A percentile compares a stretch with the other conserved stretches of the same genome.
Evolutionary conservation across 139 green algal genomes (phyloP).

Genomic region (Ettlia oleoabundans): DNA sequence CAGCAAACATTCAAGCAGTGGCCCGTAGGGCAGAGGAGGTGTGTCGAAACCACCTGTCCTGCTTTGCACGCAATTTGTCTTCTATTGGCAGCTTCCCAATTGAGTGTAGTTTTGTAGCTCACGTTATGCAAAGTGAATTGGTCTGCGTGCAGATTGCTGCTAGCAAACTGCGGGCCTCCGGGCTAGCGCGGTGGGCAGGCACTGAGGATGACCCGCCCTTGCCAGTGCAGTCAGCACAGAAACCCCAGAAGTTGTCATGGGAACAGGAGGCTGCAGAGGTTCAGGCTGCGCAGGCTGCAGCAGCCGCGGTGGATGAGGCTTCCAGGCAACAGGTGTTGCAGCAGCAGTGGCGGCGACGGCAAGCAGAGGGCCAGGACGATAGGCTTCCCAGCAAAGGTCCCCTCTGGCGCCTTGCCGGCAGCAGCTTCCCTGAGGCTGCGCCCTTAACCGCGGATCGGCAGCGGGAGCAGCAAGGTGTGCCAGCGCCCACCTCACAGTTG

Average conservation of each 20-base stretch:
- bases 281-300: background rate
- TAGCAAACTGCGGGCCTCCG: constrained; percentile 16
- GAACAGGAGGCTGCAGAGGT: constrained; percentile 28
- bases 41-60: background rate
- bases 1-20: constrained; percentile 60
- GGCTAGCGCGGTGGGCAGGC: constrained; percentile 42
- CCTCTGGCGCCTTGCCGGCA: constrained; percentile 40
- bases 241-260: background rate
- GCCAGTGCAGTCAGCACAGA: background rate
- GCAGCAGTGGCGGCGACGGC: too few species aligned
- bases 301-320: background rate
- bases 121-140: too few species aligned
- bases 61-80: background rate
- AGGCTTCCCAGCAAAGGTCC: constrained; percentile 42
- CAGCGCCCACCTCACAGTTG: background rate
- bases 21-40: constrained; percentile 52
- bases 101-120: background rate
- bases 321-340: background rate
- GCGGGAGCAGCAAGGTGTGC: background rate
- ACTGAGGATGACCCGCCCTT: constrained; percentile 40
- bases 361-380: background rate
- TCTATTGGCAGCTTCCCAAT: too few species aligned
- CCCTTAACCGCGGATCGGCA: constrained; percentile 33
- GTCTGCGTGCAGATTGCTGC: constrained; percentile 2
- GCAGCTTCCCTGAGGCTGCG: constrained; percentile 28